Percentiles rank a stretch among this genome's conserved stretches.
phyloP scores from a whole-genome alignment of 257 asterid genomes.

The Solanum dulcamara region DNA sequence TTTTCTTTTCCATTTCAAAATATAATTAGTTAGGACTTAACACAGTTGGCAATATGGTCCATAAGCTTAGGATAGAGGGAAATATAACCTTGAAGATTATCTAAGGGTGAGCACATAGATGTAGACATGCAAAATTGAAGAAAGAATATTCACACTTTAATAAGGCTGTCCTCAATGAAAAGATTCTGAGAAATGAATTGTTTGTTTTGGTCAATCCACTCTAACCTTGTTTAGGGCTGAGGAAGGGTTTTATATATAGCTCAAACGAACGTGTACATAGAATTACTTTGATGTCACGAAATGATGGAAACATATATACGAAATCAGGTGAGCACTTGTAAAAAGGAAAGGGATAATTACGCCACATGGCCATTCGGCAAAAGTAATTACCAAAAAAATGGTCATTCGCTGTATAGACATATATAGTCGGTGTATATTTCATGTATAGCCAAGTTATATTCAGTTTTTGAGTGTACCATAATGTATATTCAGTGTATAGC shows the following conservation, averaged over 20 bases:
- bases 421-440: too few relatives aligned
- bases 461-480: too few relatives aligned
- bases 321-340: neutral
- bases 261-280: neutral
- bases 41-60: neutral
- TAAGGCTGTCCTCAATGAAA: neutral
- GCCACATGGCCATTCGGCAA: too few relatives aligned
- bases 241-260: neutral
- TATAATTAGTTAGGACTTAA: neutral
- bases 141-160: neutral
- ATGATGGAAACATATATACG: neutral
- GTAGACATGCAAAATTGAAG: neutral
- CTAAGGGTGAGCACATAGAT: neutral
- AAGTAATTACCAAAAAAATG: too few relatives aligned
- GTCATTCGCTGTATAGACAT: too few relatives aligned
- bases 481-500: too few relatives aligned
- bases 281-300: neutral
- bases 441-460: too few relatives aligned
- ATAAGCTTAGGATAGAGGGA: neutral
- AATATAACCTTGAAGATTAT: neutral
- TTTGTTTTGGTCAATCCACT: neutral
- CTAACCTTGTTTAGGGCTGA: neutral
- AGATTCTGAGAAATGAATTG: neutral
- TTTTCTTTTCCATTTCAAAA: neutral
- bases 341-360: neutral